These are phyloP conservation scores for Lactarius sp. DNA, from an alignment of 768 basidiomycete genomes.

Conservation along the genomic window DNA sequence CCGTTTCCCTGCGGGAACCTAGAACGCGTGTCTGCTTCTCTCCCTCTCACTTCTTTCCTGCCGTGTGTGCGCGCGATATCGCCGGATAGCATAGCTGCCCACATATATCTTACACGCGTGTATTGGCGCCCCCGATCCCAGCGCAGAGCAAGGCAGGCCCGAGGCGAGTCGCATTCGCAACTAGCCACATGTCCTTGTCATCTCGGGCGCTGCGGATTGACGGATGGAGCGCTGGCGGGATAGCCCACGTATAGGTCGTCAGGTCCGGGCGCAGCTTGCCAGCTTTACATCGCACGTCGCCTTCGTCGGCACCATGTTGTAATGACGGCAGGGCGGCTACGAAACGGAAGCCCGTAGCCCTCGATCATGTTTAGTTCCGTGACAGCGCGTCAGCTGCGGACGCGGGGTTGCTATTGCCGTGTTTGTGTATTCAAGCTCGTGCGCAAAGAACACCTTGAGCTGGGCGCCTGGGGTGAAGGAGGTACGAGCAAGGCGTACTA, in stretches of 20 bases:
- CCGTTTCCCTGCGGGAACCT: conserved; percentile 16
- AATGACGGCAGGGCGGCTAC: conserved; percentile 53
- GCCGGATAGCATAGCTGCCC: conserved; percentile 32
- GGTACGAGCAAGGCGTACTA: conserved; percentile 42
- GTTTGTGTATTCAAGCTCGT: conserved; percentile 45
- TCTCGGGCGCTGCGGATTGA: conserved; percentile 34
- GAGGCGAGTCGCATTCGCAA: conserved; percentile 38
- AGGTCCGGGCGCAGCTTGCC: conserved; percentile 34
- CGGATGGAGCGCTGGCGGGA: conserved; percentile 34
- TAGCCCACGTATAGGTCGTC: conserved; percentile 47
- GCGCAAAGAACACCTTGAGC: conserved; percentile 68
- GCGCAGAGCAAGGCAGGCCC: conserved; percentile 45
- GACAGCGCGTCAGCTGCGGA: conserved; percentile 31
- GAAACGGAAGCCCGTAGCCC: conserved; percentile 38
- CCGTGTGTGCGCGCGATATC: conserved; percentile 16
- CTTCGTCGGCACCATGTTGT: conserved; percentile 31
- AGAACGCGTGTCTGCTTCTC: neutral
- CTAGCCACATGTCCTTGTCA: conserved; percentile 38
- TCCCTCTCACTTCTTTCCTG: neutral
- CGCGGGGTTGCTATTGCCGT: neutral
- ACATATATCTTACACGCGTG: conserved; percentile 61
- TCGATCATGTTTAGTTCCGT: conserved; percentile 45
- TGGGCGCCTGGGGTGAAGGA: conserved; percentile 56
- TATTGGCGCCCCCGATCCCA: conserved; percentile 50
- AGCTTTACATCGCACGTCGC: conserved; percentile 30